These are phyloP conservation scores for Penicillium tannophilum DNA, from an alignment of 495 filamentous ascomycete genomes.

Conservation along the genomic window DNA sequence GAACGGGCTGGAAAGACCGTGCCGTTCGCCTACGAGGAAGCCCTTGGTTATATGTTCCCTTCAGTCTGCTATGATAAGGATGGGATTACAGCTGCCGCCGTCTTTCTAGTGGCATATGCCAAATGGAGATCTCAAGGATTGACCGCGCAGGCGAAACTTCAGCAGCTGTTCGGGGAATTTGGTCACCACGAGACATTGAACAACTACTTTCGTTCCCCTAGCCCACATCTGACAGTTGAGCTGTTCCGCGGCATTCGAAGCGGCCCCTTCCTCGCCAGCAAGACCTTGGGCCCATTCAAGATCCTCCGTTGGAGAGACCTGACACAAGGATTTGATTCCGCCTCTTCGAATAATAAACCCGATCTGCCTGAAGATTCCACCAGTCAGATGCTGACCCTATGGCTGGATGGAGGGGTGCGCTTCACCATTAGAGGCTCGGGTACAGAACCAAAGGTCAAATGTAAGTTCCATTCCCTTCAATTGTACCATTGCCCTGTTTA, in stretches of 20 bases:
- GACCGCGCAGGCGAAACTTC: constrained; percentile 61
- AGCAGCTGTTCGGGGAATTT: constrained; percentile 60
- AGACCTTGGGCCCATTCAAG: constrained; percentile 49
- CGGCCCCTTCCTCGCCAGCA: constrained; percentile 45
- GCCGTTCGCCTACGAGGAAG: constrained; percentile 70
- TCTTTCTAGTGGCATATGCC: constrained; percentile 61
- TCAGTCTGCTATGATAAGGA: constrained; percentile 70
- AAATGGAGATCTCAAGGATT: constrained; percentile 56
- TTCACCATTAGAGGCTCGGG: constrained; percentile 71
- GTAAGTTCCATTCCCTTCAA: constrained; percentile 34
- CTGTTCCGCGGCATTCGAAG: constrained; percentile 59
- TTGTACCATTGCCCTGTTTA: not conserved
- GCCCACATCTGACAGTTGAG: constrained; percentile 48
- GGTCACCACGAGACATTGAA: constrained; percentile 70
- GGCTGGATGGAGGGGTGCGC: constrained; percentile 58
- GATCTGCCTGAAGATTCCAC: constrained; percentile 58
- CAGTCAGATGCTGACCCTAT: constrained; percentile 73
- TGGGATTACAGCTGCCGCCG: constrained; percentile 64
- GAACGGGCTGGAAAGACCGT: constrained; percentile 52
- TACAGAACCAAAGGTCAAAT: constrained; percentile 71
- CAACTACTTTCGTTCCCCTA: constrained; percentile 67
- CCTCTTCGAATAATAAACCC: constrained; percentile 54
- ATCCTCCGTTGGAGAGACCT: constrained; percentile 69
- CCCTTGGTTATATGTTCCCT: constrained; percentile 75
- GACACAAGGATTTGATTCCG: constrained; percentile 66